These are phyloP conservation scores for Aschersonia sp. DNA, from an alignment of 2,329 filamentous ascomycete genomes.

Conservation along the genomic window DNA sequence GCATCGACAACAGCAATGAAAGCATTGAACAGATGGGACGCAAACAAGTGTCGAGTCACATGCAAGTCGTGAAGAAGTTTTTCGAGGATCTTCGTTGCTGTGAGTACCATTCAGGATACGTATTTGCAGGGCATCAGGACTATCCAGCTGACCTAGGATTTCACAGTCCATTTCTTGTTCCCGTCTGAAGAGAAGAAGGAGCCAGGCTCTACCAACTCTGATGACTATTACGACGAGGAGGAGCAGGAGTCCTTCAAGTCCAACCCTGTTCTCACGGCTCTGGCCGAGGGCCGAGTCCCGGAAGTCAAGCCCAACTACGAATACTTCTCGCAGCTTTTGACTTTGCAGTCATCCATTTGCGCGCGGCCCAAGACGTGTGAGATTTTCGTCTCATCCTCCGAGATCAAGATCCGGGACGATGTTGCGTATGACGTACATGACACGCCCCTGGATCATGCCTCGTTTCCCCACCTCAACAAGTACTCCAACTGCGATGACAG, in stretches of 20 bases:
- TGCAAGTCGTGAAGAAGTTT: constrained; percentile 56
- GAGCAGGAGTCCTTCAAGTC: constrained; percentile 44
- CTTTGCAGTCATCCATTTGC: constrained; percentile 36
- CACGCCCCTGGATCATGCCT: constrained; percentile 24
- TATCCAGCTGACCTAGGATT: not conserved
- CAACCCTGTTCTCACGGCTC: constrained; percentile 46
- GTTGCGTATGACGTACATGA: constrained; percentile 28
- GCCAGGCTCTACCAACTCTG: constrained; percentile 46
- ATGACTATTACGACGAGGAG: constrained; percentile 29
- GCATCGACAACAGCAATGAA: constrained; percentile 27
- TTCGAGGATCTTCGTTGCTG: constrained; percentile 47
- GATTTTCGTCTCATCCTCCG: constrained; percentile 40
- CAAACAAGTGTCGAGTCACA: constrained; percentile 57
- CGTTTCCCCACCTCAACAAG: constrained; percentile 41
- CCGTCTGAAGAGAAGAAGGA: constrained; percentile 40
- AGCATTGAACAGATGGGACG: constrained; percentile 33
- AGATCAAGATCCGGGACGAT: constrained; percentile 35
- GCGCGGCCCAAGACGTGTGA: constrained; percentile 43
- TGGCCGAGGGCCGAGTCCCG: constrained; percentile 41
- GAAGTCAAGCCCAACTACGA: constrained; percentile 47
- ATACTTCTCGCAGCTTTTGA: constrained; percentile 42
- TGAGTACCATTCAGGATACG: constrained; percentile 22
- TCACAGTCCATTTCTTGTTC: constrained; percentile 44
- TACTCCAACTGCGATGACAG: constrained; percentile 36
- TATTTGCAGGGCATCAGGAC: too few species aligned